These are phyloP conservation scores for Alternaria viburni DNA, from an alignment of 2,329 filamentous ascomycete genomes.

Conservation along the genomic window DNA sequence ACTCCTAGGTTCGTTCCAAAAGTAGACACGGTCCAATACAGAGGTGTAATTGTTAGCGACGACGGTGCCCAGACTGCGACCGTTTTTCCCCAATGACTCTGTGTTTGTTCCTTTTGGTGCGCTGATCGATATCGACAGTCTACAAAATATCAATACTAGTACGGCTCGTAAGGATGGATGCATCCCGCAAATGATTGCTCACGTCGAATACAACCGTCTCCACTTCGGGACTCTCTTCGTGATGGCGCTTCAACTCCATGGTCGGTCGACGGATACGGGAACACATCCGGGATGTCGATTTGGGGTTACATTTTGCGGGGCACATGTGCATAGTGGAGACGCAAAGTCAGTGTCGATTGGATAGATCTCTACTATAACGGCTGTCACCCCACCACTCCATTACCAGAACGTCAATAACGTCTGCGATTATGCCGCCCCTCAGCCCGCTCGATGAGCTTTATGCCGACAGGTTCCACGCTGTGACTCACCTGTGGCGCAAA, in stretches of 20 bases:
- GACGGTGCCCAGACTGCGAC: neutral
- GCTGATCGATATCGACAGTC: too few relatives aligned
- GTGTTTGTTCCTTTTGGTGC: neutral
- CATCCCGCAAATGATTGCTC: too few relatives aligned
- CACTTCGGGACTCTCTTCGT: neutral
- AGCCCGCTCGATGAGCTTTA: too few relatives aligned
- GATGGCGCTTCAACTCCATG: neutral
- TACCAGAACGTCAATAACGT: too few relatives aligned
- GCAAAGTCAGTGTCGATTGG: neutral
- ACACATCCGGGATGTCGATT: neutral
- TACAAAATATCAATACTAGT: too few relatives aligned
- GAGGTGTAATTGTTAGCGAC: neutral
- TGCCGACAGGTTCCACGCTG: too few relatives aligned
- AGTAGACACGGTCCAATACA: neutral
- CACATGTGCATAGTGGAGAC: neutral
- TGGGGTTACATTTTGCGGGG: neutral
- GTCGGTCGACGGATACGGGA: neutral
- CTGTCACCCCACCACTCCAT: neutral
- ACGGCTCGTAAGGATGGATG: too few relatives aligned
- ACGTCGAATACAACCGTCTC: too few relatives aligned
- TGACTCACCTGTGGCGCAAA: neutral
- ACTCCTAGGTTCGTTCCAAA: neutral
- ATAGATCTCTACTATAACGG: neutral
- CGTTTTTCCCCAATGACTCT: neutral
- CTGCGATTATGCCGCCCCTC: too few relatives aligned